Evolutionary conservation across 495 filamentous ascomycete species (phyloP), one percentile per base, ranked within the genome.

Genomic region (Aspergillus mulundensis): DNA sequence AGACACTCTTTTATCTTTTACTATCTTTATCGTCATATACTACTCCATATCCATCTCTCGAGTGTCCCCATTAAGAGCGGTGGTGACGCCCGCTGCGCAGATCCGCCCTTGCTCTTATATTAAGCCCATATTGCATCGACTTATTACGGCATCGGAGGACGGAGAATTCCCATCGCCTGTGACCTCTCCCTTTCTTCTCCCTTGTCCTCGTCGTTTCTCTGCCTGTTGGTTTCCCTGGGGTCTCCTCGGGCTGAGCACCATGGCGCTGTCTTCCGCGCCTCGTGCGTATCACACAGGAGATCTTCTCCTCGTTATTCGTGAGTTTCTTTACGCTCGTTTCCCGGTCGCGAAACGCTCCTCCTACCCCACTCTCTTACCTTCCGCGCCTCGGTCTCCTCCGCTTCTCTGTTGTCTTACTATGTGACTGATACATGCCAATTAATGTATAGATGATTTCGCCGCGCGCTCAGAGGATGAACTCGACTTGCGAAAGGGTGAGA

Each of bases 381-480:
- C 54, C 54, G 45, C 46, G 58, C 53, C 21, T 53, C 56, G 50
- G 55, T 45, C 32, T 54, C 57, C 45, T 39, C 21, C 53, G n/a
- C 24, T 4, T 46, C 23, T 45, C 18, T 38, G 43, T 38, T 62
- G 62, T 59, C 14, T 56, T 16, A 23, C 1, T 51, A 32, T 53
- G 42, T 30, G 34, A 16, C 50, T 64, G 25, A 68, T 58, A 45
- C 51, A 47, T 44, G 30, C 28, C 18, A 16, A 24, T 20, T 28
- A 7, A 19, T 49, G 10, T 36, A 49, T 57, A 80, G 79, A 98
- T 76, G 91, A 96, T 70, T 97, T 97, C 71, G 75, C 82, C 61
- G 89, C 92, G 51, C 85, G 93, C 54, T 92, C 90, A 68, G 84
- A 87, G 42, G 95, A 99, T 72, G 95, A 99, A 75, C 81, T 99